phyloP scores from a whole-genome alignment of 345 rosid species.

The Euphorbia peplus region DNA sequence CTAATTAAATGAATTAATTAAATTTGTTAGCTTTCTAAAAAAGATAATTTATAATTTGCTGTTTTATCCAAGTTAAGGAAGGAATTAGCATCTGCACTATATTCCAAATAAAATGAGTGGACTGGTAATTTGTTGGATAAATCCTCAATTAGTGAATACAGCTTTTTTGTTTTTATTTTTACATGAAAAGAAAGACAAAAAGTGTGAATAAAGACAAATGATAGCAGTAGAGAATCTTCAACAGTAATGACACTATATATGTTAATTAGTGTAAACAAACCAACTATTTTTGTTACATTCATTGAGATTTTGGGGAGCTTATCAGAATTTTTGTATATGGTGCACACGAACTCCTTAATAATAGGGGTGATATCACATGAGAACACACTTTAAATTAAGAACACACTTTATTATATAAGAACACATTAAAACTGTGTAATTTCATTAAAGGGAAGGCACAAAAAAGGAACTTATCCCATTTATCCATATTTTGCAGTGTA shows the following conservation, averaged over 20 bases:
- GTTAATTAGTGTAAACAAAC: background rate
- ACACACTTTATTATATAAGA: too few relatives aligned
- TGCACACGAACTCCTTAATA: too few relatives aligned
- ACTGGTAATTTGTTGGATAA: background rate
- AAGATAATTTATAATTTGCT: background rate
- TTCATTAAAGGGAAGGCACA: too few relatives aligned
- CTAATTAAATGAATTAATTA: background rate
- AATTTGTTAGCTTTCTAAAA: background rate
- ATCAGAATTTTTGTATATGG: too few relatives aligned
- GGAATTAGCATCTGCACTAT: conserved; percentile 5
- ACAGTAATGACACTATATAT: background rate
- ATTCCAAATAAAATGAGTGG: background rate
- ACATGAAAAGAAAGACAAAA: background rate
- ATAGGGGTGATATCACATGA: too few relatives aligned
- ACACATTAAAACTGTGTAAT: too few relatives aligned
- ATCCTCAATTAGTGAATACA: background rate
- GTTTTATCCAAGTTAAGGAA: conserved; percentile 13
- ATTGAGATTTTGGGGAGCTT: background rate
- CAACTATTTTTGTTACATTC: too few relatives aligned
- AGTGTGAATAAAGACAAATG: background rate
- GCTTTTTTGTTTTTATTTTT: too few relatives aligned
- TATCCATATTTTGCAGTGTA: too few relatives aligned
- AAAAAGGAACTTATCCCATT: too few relatives aligned
- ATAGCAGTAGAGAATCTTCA: too few relatives aligned
- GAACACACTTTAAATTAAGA: too few relatives aligned